Evolutionary conservation across 192 early-diverging fungal genomes (phyloP), one percentile per base, ranked within the genome.

Genomic region (Irineochytrium annulatum): DNA sequence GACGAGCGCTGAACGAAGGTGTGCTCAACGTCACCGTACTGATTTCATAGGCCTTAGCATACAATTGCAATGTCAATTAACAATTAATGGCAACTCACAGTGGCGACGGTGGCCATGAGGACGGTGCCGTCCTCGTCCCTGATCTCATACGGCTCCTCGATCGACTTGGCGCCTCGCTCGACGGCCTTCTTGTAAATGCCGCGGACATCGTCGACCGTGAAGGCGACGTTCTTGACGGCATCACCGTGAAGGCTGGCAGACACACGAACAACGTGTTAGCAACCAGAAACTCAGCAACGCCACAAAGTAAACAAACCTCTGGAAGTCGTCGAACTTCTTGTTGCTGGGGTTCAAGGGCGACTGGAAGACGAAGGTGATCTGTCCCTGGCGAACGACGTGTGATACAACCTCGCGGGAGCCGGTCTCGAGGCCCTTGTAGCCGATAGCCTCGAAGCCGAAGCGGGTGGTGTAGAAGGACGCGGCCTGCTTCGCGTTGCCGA

Each of bases 11-110:
- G 78, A 54, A 98, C 86, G 70, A 97, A 91, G 32, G 93, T 95
- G 76, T 98, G 94, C 61, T 93, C 86, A n/a, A 89, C 88, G 73
- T 97, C 92, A 74, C 94, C 93, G 75, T 96, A 95, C 76, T 85
- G 75, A 11, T n/a, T 6, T n/a, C n/a, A n/a, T n/a, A n/a, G n/a
- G n/a, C n/a, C n/a, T n/a, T n/a, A n/a, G n/a, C n/a, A n/a, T n/a
- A n/a, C n/a, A n/a, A n/a, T n/a, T n/a, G n/a, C n/a, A n/a, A n/a
- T n/a, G n/a, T n/a, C 35, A 11, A 57, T 3, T 11, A 70, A 34
- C 16, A 34, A 13, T 24, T 2, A 37, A 27, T 20, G 52, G 26
- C 8, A 20, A 45, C 74, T 56, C 32, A 53, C 74, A 54, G 91
- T 91, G 43, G 85, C 81, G 58, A 98, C 85, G 45, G 94, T 97